phyloP scores from a whole-genome alignment of 2,329 filamentous ascomycete species.

The Fusarium sp. region DNA sequence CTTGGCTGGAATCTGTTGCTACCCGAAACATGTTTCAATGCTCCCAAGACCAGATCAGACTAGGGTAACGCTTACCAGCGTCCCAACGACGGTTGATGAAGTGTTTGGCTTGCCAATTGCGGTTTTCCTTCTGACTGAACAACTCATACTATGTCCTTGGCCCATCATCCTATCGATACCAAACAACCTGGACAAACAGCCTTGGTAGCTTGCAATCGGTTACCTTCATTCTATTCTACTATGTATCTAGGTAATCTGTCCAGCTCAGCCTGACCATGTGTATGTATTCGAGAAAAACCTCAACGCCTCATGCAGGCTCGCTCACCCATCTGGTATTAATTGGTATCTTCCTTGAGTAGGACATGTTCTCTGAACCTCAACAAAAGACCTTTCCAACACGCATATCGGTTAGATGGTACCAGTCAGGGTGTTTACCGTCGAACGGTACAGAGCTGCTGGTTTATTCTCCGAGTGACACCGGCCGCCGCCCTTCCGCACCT shows the following conservation, averaged over 20 bases:
- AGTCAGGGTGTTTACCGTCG: background rate
- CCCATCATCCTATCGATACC: background rate
- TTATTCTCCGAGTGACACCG: conserved; percentile 8
- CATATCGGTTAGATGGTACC: background rate
- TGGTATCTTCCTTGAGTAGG: background rate
- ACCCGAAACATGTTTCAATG: conserved; percentile 30
- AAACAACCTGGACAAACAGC: background rate
- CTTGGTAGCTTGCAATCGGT: background rate
- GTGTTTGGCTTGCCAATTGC: background rate
- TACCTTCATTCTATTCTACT: background rate
- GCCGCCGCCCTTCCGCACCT: conserved; percentile 1
- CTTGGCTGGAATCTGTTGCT: background rate
- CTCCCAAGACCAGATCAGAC: background rate
- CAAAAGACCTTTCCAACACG: background rate
- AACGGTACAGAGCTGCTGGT: background rate
- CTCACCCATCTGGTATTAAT: conserved; percentile 21
- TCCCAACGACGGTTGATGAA: background rate
- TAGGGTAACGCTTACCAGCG: background rate
- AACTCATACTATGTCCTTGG: background rate
- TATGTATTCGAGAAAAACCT: background rate
- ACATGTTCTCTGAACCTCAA: background rate
- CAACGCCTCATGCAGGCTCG: conserved; percentile 22
- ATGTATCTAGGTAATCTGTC: background rate
- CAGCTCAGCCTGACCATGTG: background rate
- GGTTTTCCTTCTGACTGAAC: background rate